Evolutionary conservation across 2,329 filamentous ascomycete genomes (phyloP).

Genomic region (Colletotrichum liriopes): DNA sequence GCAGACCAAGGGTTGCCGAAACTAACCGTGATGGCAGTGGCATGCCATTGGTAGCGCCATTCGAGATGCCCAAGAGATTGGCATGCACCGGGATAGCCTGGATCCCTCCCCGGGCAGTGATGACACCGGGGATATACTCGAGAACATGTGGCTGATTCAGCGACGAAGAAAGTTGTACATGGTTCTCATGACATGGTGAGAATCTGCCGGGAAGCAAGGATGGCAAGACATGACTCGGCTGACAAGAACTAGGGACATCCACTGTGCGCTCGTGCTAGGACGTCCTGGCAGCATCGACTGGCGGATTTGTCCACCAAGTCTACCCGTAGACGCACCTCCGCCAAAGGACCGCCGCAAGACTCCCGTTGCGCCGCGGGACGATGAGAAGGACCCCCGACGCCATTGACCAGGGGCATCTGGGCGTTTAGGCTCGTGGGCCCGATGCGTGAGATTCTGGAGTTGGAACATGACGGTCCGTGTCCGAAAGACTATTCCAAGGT

Average conservation of each 20-base stretch:
- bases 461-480: constrained; percentile 71
- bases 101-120: constrained; percentile 65
- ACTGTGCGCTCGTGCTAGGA: constrained; percentile 68
- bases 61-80: constrained; percentile 75
- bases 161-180: constrained; percentile 69
- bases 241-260: constrained; percentile 64
- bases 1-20: neutral
- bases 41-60: constrained; percentile 71
- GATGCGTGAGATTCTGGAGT: constrained; percentile 67
- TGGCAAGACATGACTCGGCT: constrained; percentile 36
- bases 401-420: constrained; percentile 69
- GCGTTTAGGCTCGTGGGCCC: constrained; percentile 63
- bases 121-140: constrained; percentile 64
- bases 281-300: constrained; percentile 71
- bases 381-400: constrained; percentile 68
- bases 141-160: constrained; percentile 73
- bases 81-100: constrained; percentile 68
- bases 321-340: constrained; percentile 68
- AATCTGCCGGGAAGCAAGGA: constrained; percentile 27
- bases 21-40: constrained; percentile 57
- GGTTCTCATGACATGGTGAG: constrained; percentile 62
- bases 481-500: constrained; percentile 69
- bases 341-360: constrained; percentile 64
- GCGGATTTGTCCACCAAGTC: constrained; percentile 61
- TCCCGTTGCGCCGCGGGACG: constrained; percentile 63